phyloP scores from a whole-genome alignment of 768 basidiomycete species.

The Boletus vermiculosoides region DNA sequence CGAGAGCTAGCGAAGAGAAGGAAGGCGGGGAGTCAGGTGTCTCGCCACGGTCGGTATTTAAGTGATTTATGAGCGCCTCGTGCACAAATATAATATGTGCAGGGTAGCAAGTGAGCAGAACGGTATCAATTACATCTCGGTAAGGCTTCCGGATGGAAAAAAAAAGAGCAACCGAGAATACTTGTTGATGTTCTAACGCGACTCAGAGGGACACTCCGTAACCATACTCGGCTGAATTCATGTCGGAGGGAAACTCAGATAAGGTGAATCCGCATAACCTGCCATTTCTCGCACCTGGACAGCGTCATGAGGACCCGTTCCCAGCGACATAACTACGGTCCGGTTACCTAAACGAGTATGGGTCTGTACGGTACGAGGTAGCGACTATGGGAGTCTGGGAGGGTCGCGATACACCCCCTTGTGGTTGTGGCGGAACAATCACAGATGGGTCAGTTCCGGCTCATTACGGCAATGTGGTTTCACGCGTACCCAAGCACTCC shows the following conservation, averaged over 20 bases:
- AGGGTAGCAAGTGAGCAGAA: constrained; percentile 29
- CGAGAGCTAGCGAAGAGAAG: constrained; percentile 35
- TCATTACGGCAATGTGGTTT: constrained; percentile 29
- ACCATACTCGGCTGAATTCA: constrained; percentile 22
- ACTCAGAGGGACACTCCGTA: constrained; percentile 14
- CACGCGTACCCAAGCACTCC: constrained; percentile 23
- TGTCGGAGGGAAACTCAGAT: constrained; percentile 18
- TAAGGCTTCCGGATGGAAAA: constrained; percentile 26
- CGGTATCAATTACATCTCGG: constrained; percentile 34
- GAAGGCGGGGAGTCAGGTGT: constrained; percentile 29
- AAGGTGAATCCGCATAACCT: constrained; percentile 8
- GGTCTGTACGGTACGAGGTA: not conserved
- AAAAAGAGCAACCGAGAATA: constrained; percentile 21
- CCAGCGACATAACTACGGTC: constrained; percentile 1
- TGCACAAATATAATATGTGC: constrained; percentile 28
- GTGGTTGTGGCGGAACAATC: constrained; percentile 21
- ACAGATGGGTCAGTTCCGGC: constrained; percentile 12
- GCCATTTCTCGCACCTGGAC: not conserved
- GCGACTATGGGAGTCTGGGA: constrained; percentile 2
- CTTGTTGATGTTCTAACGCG: constrained; percentile 17
- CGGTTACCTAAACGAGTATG: constrained; percentile 13
- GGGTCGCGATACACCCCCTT: constrained; percentile 6
- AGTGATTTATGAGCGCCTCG: constrained; percentile 34
- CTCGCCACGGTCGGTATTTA: constrained; percentile 39
- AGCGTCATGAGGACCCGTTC: not conserved